A percentile compares a stretch with the other conserved stretches of the same genome.
Conservation (phyloP, 2,329 filamentous ascomycete genomes). For the Alternaria alternata region DNA sequence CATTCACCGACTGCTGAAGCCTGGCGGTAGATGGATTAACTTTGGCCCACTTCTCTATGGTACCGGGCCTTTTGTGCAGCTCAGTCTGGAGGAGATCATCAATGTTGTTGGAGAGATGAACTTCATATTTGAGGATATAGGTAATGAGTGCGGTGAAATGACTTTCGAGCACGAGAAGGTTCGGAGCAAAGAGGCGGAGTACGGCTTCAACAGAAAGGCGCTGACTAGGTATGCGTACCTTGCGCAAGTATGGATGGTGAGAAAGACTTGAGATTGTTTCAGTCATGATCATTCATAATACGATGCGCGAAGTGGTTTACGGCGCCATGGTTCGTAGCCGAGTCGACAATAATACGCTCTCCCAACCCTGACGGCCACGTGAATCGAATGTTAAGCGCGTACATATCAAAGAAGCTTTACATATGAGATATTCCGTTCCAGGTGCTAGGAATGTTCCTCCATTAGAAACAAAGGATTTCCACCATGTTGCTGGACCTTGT, state of each 20-base stretch:
- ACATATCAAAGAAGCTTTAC: too few species aligned
- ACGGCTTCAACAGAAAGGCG: conserved; percentile 61
- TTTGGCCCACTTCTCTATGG: conserved; percentile 66
- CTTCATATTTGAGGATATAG: conserved; percentile 60
- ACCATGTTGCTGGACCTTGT: too few species aligned
- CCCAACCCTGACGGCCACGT: too few species aligned
- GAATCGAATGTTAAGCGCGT: too few species aligned
- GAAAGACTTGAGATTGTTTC: conserved; percentile 23
- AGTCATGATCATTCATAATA: too few species aligned
- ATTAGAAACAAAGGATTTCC: too few species aligned
- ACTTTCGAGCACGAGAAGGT: conserved; percentile 55
- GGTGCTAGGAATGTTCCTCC: too few species aligned
- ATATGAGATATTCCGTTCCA: too few species aligned
- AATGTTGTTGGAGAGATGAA: conserved; percentile 59
- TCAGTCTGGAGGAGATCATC: conserved; percentile 64
- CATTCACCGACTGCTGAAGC: conserved; percentile 58
- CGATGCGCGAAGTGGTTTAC: too few species aligned
- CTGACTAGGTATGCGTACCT: conserved; percentile 63
- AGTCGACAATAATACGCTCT: too few species aligned
- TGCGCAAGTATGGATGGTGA: conserved; percentile 64
- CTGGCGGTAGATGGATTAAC: conserved; percentile 64
- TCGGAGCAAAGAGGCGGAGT: conserved; percentile 59
- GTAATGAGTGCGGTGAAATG: conserved; percentile 52
- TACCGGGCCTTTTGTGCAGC: conserved; percentile 62
- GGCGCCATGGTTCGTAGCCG: accelerated